phyloP scores from a whole-genome alignment of 1,284 basidiomycete genomes.

The Ceratobasidium sp. region DNA sequence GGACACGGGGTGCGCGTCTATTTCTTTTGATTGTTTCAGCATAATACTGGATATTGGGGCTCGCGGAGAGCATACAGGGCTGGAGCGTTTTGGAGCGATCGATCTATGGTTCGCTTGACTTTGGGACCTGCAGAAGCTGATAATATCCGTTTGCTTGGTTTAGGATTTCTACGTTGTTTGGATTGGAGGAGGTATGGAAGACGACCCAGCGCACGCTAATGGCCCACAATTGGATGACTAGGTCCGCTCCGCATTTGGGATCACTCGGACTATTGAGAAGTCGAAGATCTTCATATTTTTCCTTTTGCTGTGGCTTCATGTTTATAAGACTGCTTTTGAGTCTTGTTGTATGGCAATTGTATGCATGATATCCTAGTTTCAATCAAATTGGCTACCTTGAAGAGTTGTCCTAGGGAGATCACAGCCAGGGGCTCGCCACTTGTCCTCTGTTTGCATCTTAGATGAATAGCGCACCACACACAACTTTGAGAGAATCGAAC shows the following conservation, averaged over 20 bases:
- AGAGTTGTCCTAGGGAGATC: not conserved
- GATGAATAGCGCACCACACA: not conserved
- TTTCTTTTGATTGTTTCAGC: constrained; percentile 18
- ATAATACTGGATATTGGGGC: not conserved
- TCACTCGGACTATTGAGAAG: not conserved
- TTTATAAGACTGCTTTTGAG: not conserved
- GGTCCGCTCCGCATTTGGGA: not conserved
- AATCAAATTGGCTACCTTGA: not conserved
- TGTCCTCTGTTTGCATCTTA: not conserved
- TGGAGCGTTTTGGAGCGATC: constrained; percentile 4
- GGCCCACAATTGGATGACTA: constrained; percentile 11
- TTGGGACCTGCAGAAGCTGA: constrained; percentile 10
- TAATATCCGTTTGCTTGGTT: constrained; percentile 15
- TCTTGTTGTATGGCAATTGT: no score
- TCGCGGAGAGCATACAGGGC: not conserved
- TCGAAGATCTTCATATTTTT: not conserved
- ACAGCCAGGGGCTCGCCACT: not conserved
- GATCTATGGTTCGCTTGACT: not conserved
- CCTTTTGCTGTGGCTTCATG: not conserved
- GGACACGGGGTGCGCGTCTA: constrained; percentile 24
- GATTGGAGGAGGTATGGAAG: constrained; percentile 34
- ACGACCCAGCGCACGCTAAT: constrained; percentile 25
- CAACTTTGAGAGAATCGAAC: not conserved
- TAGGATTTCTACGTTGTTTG: constrained; percentile 35
- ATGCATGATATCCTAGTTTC: not conserved